phyloP scores from a whole-genome alignment of 78 protist species.

The Cavenderia fasciculata region DNA sequence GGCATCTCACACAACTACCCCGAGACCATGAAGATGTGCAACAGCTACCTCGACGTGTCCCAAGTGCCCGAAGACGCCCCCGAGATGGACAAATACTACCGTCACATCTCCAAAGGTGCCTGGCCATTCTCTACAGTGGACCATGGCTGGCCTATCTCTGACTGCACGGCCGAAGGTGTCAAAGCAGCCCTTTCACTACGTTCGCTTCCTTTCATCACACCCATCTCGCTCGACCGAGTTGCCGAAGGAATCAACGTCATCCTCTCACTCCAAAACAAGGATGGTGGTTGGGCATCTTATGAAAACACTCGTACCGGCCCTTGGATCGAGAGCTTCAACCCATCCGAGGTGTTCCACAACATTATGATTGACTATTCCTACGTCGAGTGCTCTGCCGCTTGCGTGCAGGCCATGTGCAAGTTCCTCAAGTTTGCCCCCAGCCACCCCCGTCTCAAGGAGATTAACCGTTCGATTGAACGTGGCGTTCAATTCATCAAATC shows the following conservation, averaged over 20 bases:
- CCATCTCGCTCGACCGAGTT: conserved; percentile 76
- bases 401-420: conserved; percentile 77
- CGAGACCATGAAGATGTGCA: conserved; percentile 40
- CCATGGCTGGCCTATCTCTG: conserved; percentile 96
- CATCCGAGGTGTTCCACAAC: conserved; percentile 91
- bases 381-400: conserved; percentile 91
- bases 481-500: conserved; percentile 72
- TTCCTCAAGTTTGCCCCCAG: conserved; percentile 84
- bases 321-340: conserved; percentile 91
- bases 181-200: conserved; percentile 78
- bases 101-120: conserved; percentile 91
- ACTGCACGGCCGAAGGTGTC: conserved; percentile 95
- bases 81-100: conserved; percentile 64
- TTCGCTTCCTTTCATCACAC: background rate
- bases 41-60: conserved; percentile 87
- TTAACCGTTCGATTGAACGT: conserved; percentile 30
- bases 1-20: conserved; percentile 44
- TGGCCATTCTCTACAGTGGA: conserved; percentile 96
- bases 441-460: conserved; percentile 81
- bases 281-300: conserved; percentile 94
- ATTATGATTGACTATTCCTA: conserved; percentile 96
- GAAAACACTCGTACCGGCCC: conserved; percentile 86
- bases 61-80: conserved; percentile 81
- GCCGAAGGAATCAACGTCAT: conserved; percentile 91
- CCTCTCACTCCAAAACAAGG: conserved; percentile 87